A percentile compares a stretch with the other conserved stretches of the same genome.
Evolutionary conservation across 164 flowering plant genomes (phyloP).

Genomic region (Vitis cinerea): DNA sequence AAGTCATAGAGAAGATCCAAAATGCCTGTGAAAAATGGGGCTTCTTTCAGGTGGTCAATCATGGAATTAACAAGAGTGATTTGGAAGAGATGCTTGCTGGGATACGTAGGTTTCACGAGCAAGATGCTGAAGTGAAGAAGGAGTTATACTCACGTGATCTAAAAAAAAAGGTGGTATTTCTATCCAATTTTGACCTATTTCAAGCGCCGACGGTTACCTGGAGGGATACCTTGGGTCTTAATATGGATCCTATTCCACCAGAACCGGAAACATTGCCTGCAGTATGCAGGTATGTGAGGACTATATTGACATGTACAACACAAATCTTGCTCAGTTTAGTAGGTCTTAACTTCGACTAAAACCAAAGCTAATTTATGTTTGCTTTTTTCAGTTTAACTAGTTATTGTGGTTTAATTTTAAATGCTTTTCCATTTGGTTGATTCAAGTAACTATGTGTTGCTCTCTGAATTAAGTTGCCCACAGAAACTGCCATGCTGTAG

Average conservation of each 20-base stretch:
- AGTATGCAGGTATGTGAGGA: constrained; percentile 20
- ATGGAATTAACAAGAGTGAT: constrained; percentile 28
- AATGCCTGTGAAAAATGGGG: constrained; percentile 38
- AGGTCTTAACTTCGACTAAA: too few species aligned
- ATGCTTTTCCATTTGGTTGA: too few species aligned
- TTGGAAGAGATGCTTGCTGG: constrained; percentile 35
- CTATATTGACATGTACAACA: too few species aligned
- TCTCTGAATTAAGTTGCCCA: too few species aligned
- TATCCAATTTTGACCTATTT: constrained; percentile 29
- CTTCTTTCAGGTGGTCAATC: constrained; percentile 47
- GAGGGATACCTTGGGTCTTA: constrained; percentile 34
- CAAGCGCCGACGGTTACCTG: constrained; percentile 24
- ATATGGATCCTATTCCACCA: constrained; percentile 25
- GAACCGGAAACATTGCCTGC: constrained; percentile 21
- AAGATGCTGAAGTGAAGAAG: constrained; percentile 30
- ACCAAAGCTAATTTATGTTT: too few species aligned
- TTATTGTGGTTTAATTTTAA: too few species aligned
- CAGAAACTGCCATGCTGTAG: too few species aligned
- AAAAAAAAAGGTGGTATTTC: constrained; percentile 11
- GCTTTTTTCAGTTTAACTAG: too few species aligned
- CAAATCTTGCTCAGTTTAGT: too few species aligned
- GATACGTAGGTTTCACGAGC: constrained; percentile 30
- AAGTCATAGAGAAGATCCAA: constrained; percentile 23
- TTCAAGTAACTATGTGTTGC: too few species aligned
- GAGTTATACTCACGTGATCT: constrained; percentile 27